phyloP scores from a whole-genome alignment of 805 yeast genomes.

The Myxozyma sirexii region DNA sequence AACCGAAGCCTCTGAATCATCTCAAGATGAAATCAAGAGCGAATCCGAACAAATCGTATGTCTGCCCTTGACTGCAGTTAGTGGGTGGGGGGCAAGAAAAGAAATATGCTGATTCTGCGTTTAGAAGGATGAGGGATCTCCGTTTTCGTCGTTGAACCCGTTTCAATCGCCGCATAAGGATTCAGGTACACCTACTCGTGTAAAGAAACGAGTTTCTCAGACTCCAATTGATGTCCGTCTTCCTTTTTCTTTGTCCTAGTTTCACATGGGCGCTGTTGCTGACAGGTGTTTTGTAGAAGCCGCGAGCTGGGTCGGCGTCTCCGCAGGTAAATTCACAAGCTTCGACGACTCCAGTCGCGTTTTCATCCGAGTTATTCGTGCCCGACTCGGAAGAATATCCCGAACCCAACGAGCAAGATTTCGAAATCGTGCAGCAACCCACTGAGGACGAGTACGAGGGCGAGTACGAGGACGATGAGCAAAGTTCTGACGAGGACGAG shows the following conservation, averaged over 20 bases:
- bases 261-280: too few relatives aligned
- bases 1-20: background rate
- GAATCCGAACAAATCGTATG: too few relatives aligned
- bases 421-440: background rate
- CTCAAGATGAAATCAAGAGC: background rate
- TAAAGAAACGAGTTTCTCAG: slow-evolving; percentile 7
- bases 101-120: too few relatives aligned
- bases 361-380: slow-evolving; percentile 11
- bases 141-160: slow-evolving; percentile 26
- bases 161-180: slow-evolving; percentile 23
- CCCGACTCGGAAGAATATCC: slow-evolving; percentile 2
- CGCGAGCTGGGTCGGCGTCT: background rate
- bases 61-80: too few relatives aligned
- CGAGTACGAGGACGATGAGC: slow-evolving; percentile 16
- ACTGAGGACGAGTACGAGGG: slow-evolving; percentile 12
- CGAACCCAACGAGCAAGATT: background rate
- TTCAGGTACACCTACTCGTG: background rate
- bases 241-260: too few relatives aligned
- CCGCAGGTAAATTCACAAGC: background rate
- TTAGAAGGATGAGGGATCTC: slow-evolving; percentile 17
- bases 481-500: slow-evolving; percentile 8
- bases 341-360: background rate
- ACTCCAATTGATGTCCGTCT: background rate
- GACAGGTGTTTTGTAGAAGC: background rate
- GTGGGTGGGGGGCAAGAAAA: too few relatives aligned